Evolutionary conservation across 805 yeast species (phyloP), one percentile per base, ranked within the genome.

Genomic region (Candida lessepsii): DNA sequence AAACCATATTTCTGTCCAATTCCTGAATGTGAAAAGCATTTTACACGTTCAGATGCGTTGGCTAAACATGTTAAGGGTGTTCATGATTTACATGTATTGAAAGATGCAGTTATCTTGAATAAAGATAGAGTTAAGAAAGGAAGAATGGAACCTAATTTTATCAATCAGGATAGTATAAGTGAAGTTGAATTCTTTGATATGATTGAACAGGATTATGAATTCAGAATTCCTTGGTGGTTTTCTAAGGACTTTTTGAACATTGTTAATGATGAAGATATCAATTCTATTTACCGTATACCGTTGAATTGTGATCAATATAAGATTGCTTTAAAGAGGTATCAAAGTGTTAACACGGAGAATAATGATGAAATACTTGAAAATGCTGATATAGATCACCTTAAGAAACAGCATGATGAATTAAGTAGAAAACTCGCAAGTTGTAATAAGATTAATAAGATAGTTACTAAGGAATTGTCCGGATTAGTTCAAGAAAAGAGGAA

Each of bases 1-100:
- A 72, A 72, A 50, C 86, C 86, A 25, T 80, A 74, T 48, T 74
- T 67, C 49, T 84, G 91, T 56, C 69, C 75, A 1, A 63, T 81
- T 10, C 86, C 86, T 2, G 86, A 81, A 47, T 84, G 91, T 57
- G 73, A 71, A 37, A 70, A 75, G 45, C 71, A 71, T 32, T 82
- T 81, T 52, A 71, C 78, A 0, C 57, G 83, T 39, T 66, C 80
- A 1, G 85, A 79, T 46, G 85, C 83, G 1, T 66, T 85, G 45
- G 73, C 80, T 14, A 75, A 78, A 47, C 91, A 85, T 57, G 66
- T 82, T 42, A 70, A 77, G 30, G 71, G 79, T 0, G 80, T 73
- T 1, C 90, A 83, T 54, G 79, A 76, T 41, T 63, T 76, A 31
- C 75, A 68, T 43, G 58, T 60, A 44, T 52, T 58, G 24, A 56